These are phyloP conservation scores for Ganoderma boninense DNA, from an alignment of 1,284 basidiomycete species.

Conservation along the genomic window DNA sequence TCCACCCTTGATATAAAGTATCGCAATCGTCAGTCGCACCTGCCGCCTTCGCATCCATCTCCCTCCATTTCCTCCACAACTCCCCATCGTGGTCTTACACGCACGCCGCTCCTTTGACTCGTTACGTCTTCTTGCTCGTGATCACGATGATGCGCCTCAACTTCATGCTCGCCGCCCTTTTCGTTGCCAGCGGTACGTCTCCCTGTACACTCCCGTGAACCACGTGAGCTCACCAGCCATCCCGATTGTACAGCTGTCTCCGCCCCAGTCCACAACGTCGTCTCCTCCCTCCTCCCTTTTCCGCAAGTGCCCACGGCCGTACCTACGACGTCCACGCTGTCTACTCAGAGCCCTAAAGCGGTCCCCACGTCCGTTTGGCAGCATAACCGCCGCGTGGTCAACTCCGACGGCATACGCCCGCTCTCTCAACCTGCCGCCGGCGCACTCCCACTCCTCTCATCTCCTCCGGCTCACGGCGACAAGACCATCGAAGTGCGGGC, in stretches of 20 bases:
- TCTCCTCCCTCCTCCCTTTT: background rate
- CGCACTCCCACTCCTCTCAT: background rate
- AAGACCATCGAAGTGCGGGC: background rate
- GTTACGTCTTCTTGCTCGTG: background rate
- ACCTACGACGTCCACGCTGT: background rate
- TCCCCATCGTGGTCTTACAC: background rate
- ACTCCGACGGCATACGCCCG: background rate
- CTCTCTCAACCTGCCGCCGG: background rate
- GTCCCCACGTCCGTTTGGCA: background rate
- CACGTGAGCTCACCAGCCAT: background rate
- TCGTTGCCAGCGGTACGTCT: constrained; percentile 9
- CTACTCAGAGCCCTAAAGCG: background rate
- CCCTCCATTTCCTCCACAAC: background rate
- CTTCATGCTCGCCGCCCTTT: constrained; percentile 12
- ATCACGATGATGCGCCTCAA: constrained; percentile 41
- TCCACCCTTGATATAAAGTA: background rate
- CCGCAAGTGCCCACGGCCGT: background rate
- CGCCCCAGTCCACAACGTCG: background rate
- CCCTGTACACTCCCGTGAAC: background rate
- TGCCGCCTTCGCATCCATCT: background rate
- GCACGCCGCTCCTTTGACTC: constrained; percentile 1
- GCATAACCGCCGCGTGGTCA: background rate
- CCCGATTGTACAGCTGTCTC: background rate
- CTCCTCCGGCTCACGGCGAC: background rate
- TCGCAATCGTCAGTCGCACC: background rate